Conservation (phyloP, 805 yeast species). For the Ogataea pini region DNA sequence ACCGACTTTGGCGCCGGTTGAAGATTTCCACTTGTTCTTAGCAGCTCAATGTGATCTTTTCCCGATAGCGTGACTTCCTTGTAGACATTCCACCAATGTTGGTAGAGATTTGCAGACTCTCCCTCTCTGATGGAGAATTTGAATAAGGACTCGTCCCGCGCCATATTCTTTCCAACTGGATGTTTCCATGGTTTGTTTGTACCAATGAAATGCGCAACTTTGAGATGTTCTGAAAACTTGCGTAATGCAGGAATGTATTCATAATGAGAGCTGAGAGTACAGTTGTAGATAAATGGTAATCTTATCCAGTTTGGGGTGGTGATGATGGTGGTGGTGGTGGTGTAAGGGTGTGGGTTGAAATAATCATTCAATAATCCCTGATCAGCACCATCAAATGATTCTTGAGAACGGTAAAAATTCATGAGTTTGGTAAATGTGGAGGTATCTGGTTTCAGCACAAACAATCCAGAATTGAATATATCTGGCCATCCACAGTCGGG, state of each 20-base stretch:
- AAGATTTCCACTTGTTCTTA: constrained; percentile 22
- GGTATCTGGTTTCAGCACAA: constrained; percentile 56
- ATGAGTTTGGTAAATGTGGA: constrained; percentile 44
- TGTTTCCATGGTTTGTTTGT: constrained; percentile 47
- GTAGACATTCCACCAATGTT: constrained; percentile 35
- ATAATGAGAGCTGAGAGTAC: constrained; percentile 51
- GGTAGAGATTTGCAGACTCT: constrained; percentile 24
- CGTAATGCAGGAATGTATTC: constrained; percentile 38
- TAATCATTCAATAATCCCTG: constrained; percentile 85
- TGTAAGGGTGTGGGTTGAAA: constrained; percentile 41
- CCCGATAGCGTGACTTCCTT: constrained; percentile 19
- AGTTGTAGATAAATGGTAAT: constrained; percentile 81
- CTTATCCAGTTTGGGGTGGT: constrained; percentile 52
- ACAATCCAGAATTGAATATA: constrained; percentile 79
- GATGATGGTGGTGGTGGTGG: constrained; percentile 20
- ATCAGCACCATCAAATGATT: constrained; percentile 83
- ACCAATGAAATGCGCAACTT: constrained; percentile 70
- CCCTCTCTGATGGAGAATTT: constrained; percentile 10
- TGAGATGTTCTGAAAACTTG: constrained; percentile 38
- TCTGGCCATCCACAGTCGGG: constrained; percentile 95
- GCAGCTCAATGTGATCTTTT: constrained; percentile 20
- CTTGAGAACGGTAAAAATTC: constrained; percentile 27
- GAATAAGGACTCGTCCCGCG: constrained; percentile 11
- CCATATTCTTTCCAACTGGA: constrained; percentile 4
- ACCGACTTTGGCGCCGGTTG: constrained; percentile 21